These are phyloP conservation scores for Microthlaspi erraticum DNA, from an alignment of 345 rosid species.

Conservation along the genomic window DNA sequence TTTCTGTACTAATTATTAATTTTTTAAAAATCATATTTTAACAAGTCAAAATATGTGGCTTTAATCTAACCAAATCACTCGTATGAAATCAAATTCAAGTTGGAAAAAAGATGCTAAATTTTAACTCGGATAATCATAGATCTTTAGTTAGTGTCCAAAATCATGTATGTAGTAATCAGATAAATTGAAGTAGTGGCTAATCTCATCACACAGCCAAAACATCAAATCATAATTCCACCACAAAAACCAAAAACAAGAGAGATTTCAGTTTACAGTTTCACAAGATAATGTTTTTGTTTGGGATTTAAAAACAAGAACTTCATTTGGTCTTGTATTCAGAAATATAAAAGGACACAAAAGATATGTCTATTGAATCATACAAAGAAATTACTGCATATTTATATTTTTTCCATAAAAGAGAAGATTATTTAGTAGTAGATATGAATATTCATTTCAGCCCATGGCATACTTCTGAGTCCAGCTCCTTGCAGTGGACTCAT, in stretches of 20 bases:
- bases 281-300: conserved; percentile 33
- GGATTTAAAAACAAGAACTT: conserved; percentile 28
- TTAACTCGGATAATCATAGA: no score
- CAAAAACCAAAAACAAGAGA: conserved; percentile 28
- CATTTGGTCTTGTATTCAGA: conserved; percentile 35
- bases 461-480: conserved; percentile 99
- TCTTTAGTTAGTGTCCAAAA: no score
- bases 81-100: no score
- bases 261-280: conserved; percentile 42
- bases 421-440: conserved; percentile 32
- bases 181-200: not conserved
- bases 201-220: conserved; percentile 14
- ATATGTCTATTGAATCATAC: conserved; percentile 47
- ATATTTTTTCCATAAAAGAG: conserved; percentile 25
- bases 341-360: conserved; percentile 28
- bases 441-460: conserved; percentile 56
- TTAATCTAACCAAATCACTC: no score
- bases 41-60: no score
- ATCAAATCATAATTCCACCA: conserved; percentile 33
- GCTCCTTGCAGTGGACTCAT: conserved; percentile 96
- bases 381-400: conserved; percentile 35
- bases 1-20: no score
- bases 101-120: no score
- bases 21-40: no score
- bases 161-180: not conserved